phyloP scores from a whole-genome alignment of 768 basidiomycete genomes.

The Amanita pseudoporphyria region DNA sequence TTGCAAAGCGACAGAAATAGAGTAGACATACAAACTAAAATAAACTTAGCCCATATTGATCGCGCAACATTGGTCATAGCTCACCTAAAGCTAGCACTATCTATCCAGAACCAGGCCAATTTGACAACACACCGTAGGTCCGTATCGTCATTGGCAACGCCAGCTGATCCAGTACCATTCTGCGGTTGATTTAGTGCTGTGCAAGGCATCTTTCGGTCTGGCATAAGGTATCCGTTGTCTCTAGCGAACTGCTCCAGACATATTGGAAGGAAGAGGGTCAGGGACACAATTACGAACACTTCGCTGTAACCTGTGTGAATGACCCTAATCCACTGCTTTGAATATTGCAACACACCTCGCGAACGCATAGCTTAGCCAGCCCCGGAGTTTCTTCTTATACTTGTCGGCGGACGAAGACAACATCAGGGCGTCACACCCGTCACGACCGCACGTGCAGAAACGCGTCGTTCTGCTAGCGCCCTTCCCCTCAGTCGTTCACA shows the following conservation, averaged over 20 bases:
- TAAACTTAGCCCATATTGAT: neutral
- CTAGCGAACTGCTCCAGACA: slow-evolving; percentile 83
- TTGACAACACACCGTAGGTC: slow-evolving; percentile 67
- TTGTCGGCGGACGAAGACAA: neutral
- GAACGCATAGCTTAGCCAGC: slow-evolving; percentile 82
- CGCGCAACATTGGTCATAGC: slow-evolving; percentile 10
- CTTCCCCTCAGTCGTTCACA: too few relatives aligned
- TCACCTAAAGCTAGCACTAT: slow-evolving; percentile 87
- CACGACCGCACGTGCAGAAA: too few relatives aligned
- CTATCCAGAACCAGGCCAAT: slow-evolving; percentile 79
- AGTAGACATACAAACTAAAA: slow-evolving; percentile 76
- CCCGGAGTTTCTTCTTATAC: slow-evolving; percentile 42
- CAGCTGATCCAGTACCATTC: slow-evolving; percentile 9
- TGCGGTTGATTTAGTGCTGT: slow-evolving; percentile 15
- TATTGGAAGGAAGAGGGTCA: slow-evolving; percentile 78
- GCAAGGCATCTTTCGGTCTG: slow-evolving; percentile 60
- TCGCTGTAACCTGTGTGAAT: slow-evolving; percentile 34
- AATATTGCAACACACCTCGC: slow-evolving; percentile 43
- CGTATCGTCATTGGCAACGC: slow-evolving; percentile 12
- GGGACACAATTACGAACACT: slow-evolving; percentile 72
- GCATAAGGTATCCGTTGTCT: slow-evolving; percentile 75
- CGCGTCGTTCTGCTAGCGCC: too few relatives aligned
- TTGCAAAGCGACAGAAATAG: slow-evolving; percentile 80
- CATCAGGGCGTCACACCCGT: neutral
- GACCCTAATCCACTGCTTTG: neutral